A percentile compares a stretch with the other conserved stretches of the same genome.
These are phyloP conservation scores for Volvox reticuliferus DNA, from an alignment of 139 green algal species.

Conservation along the genomic window DNA sequence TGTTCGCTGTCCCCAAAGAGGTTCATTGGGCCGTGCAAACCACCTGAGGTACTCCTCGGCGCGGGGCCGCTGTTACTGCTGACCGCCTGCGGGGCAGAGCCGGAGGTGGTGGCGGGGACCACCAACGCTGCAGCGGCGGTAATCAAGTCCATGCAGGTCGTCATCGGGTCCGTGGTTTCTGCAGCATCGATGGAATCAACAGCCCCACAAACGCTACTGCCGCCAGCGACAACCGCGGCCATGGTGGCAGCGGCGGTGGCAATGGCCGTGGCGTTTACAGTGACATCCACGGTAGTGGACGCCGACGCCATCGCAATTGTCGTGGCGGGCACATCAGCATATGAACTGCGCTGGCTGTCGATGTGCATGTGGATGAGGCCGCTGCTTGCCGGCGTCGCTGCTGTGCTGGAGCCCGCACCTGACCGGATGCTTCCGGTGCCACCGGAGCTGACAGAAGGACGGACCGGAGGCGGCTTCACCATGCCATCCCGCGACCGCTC, in stretches of 20 bases:
- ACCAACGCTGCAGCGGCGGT: not conserved
- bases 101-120: not conserved
- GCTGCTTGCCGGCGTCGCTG: not conserved
- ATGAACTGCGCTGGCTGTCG: not conserved
- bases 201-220: not conserved
- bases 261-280: not conserved
- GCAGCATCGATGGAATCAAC: not conserved
- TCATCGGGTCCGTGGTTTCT: not conserved
- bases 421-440: not conserved
- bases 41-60: not conserved
- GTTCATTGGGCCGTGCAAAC: not conserved
- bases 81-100: not conserved
- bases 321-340: not conserved
- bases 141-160: constrained; percentile 8
- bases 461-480: not conserved
- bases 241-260: not conserved
- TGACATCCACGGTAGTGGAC: not conserved
- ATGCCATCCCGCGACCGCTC: not conserved
- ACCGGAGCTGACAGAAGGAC: not conserved
- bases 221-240: not conserved
- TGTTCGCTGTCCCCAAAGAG: not conserved
- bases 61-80: not conserved
- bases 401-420: not conserved
- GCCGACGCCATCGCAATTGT: not conserved
- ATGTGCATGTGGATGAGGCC: not conserved